Base-by-base conservation (phyloP, 2,329 filamentous ascomycete species). In the Beauveria medogensis region DNA sequence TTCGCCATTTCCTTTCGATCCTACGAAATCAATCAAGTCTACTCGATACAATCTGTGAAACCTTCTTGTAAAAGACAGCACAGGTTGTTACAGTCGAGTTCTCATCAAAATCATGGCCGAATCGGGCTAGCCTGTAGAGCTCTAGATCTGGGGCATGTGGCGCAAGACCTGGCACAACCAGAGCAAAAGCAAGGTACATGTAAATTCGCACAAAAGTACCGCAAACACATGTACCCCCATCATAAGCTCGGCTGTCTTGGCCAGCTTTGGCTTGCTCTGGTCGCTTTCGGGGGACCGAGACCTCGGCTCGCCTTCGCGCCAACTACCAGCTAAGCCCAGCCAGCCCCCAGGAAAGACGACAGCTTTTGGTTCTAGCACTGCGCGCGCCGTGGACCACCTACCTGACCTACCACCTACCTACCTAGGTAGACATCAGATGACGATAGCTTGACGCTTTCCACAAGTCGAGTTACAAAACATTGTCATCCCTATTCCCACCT, bases 231-330 rank as follows among this genome's bases (percentile, higher is more conserved):
- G 53, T 55, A 55, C n/a, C 53, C 18, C 8, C 3, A 3, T 40
- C 40, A 14, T 24, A 55, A 41, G 55, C 55, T 58, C 55, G 44
- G 55, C 34, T 58, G 55, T 58, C 46, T 26, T 26, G 22, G 30
- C 24, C 28, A 5, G 6, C 18, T 37, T 56, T 28, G 51, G 37
- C 16, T 26, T 24, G 41, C 16, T 18, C 24, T 46, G 37, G 16
- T 41, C 46, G 41, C 51, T 43, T 54, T 54, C 58, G 51, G 51
- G 51, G 58, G 58, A 51, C 58, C 58, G 58, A 60, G 58, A 44
- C 51, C 43, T 60, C 58, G 58, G 58, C 58, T 60, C 50, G 58
- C 48, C 51, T 43, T 54, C 58, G n/a, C 34, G 34, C 55, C 55
- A 51, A 34, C 41, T 55, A 18, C 40, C 30, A 34, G 30, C 10